A percentile compares a stretch with the other conserved stretches of the same genome.
phyloP scores from a whole-genome alignment of 257 asterid genomes.

The Solanum ossicruentum region DNA sequence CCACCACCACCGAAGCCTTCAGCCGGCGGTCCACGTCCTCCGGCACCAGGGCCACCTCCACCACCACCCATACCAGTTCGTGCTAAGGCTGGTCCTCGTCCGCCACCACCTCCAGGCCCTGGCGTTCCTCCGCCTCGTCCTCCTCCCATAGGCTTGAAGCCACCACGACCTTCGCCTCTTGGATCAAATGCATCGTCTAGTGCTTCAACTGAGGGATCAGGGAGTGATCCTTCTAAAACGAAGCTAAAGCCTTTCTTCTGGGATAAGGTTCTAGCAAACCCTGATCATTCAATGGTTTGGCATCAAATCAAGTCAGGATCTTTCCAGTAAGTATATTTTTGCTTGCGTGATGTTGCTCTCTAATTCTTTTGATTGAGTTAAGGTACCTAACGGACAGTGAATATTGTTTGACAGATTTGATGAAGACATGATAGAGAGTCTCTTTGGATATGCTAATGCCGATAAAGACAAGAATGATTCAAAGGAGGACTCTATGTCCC shows the following conservation, averaged over 20 bases:
- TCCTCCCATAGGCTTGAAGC: constrained; percentile 39
- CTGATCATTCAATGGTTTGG: constrained; percentile 93
- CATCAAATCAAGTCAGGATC: constrained; percentile 93
- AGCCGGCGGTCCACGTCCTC: constrained; percentile 21
- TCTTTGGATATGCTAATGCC: constrained; percentile 63
- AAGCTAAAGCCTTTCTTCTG: constrained; percentile 97
- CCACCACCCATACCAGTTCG: constrained; percentile 15
- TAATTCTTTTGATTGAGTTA: background rate
- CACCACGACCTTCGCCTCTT: constrained; percentile 34
- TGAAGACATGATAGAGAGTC: constrained; percentile 85
- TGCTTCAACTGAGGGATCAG: constrained; percentile 22
- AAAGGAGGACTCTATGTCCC: constrained; percentile 31
- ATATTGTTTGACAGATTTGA: constrained; percentile 47
- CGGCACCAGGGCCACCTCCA: constrained; percentile 11
- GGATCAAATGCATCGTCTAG: constrained; percentile 36
- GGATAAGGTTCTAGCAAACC: constrained; percentile 90
- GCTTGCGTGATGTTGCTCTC: background rate
- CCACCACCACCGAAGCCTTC: constrained; percentile 26
- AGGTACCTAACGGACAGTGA: background rate
- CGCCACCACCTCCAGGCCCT: constrained; percentile 29
- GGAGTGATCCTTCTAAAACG: constrained; percentile 41
- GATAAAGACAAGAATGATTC: constrained; percentile 37
- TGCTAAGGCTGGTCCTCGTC: constrained; percentile 5
- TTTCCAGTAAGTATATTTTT: constrained; percentile 57
- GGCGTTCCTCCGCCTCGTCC: constrained; percentile 26